Evolutionary conservation across 2,329 filamentous ascomycete genomes (phyloP).

Genomic region (Penicillium sp.): DNA sequence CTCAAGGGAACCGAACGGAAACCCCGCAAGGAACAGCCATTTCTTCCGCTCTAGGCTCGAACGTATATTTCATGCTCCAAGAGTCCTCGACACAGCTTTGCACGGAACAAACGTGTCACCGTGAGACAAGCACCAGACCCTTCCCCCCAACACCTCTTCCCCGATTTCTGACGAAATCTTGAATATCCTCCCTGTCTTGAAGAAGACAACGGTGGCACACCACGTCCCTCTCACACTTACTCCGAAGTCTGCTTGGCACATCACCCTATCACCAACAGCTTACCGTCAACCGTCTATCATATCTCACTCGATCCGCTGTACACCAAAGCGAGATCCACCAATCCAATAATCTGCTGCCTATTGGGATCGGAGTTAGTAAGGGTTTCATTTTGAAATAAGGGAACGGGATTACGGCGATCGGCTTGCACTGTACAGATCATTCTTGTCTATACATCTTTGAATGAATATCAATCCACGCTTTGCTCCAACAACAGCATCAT

Average conservation of each 20-base stretch:
- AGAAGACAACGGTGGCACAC: neutral
- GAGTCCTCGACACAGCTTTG: neutral
- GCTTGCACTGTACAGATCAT: conserved; percentile 6
- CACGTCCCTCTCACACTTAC: neutral
- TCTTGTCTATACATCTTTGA: conserved; percentile 5
- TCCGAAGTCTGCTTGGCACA: neutral
- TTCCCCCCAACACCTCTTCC: too few relatives aligned
- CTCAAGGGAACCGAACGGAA: neutral
- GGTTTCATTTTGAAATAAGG: neutral
- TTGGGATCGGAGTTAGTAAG: conserved; percentile 16
- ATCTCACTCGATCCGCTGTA: conserved; percentile 5
- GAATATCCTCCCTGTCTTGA: neutral
- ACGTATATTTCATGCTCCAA: neutral
- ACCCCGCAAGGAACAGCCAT: neutral
- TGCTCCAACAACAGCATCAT: neutral
- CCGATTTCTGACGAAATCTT: neutral
- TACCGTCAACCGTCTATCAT: neutral
- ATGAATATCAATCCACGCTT: neutral
- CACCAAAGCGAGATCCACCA: conserved; percentile 8
- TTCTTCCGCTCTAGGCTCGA: neutral
- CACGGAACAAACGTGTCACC: neutral
- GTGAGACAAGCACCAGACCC: neutral
- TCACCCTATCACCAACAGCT: neutral
- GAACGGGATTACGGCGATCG: conserved; percentile 2
- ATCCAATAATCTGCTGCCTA: conserved; percentile 1